These are phyloP conservation scores for Aspergillus quadricinctus DNA, from an alignment of 2,329 filamentous ascomycete genomes.

Conservation along the genomic window DNA sequence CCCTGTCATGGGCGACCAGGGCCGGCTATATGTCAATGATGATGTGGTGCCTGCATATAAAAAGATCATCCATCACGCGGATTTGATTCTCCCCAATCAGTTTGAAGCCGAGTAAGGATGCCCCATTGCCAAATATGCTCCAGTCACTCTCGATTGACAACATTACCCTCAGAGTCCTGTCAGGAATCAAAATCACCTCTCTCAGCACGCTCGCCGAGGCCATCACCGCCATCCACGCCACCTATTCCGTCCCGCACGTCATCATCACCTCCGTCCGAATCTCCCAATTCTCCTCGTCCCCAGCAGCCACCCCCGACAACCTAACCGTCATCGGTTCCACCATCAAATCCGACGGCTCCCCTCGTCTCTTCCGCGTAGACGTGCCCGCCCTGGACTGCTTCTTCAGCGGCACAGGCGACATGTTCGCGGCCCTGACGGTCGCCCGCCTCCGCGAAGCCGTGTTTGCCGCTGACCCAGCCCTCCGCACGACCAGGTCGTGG, in stretches of 20 bases:
- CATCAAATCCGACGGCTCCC: slow-evolving; percentile 56
- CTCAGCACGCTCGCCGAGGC: slow-evolving; percentile 68
- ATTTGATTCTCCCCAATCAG: slow-evolving; percentile 91
- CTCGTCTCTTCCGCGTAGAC: slow-evolving; percentile 83
- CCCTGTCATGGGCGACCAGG: slow-evolving; percentile 97
- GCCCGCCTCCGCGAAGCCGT: slow-evolving; percentile 84
- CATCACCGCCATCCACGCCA: slow-evolving; percentile 71
- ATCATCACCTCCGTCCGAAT: slow-evolving; percentile 87
- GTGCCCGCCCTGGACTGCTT: slow-evolving; percentile 87
- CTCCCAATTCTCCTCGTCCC: slow-evolving; percentile 40
- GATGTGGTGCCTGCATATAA: slow-evolving; percentile 92
- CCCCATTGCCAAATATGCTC: neutral
- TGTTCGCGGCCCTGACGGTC: slow-evolving; percentile 92
- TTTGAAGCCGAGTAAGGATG: slow-evolving; percentile 84
- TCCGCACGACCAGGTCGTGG: slow-evolving; percentile 64
- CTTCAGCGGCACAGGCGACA: slow-evolving; percentile 95
- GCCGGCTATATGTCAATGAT: slow-evolving; percentile 81
- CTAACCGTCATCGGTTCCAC: slow-evolving; percentile 76
- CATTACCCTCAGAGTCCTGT: slow-evolving; percentile 61
- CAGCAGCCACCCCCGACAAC: slow-evolving; percentile 36
- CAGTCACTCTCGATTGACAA: neutral
- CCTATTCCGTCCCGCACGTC: slow-evolving; percentile 76
- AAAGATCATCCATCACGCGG: slow-evolving; percentile 70
- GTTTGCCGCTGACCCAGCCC: slow-evolving; percentile 37
- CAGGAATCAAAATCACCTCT: slow-evolving; percentile 76